Base-by-base conservation (phyloP, 805 yeast genomes). In the Saccharomycopsis olivae region DNA sequence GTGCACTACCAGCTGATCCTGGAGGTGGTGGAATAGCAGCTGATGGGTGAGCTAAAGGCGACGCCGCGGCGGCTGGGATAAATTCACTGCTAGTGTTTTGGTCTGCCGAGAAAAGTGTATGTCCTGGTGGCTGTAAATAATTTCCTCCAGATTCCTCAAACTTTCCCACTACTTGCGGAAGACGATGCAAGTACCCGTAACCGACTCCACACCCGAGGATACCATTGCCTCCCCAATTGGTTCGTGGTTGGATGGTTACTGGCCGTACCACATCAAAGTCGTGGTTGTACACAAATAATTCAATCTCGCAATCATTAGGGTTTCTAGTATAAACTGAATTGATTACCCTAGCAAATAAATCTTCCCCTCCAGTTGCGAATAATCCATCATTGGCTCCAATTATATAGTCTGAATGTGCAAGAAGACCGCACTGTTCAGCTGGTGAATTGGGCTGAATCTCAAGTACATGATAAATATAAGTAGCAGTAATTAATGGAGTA, bases 181-280 rank as follows among this genome's bases (percentile, higher is more conserved):
- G 60, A 45, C 92, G 64, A 55, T 89, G 97, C 37, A 89, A 62
- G 38, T 82, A 67, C 0, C 98, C 98, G 52, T 87, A 88, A 0
- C 96, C 97, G 15, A 89, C 94, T 48, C 88, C 94, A 60, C 96
- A 87, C 2, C 98, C 98, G 28, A 89, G 61, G 28, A 86, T 64
- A 1, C 95, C 95, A 48, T 65, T 70, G 13, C 88, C 86, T n/a
- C 87, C 85, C 86, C 92, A 83, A 14, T 62, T 57, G n/a, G 69
- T 68, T n/a, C 69, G 62, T 2, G 85, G 81, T 39, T 71, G 65
- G n/a, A 88, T 84, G 0, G 83, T 76, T 3, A 89, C 88, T 0
- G 95, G 95, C 50, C 98, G 70, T 29, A 86, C 78, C 11, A 81
- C 69, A 54, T 89, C 92, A 52, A 75, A 80, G 52, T 83, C 94